These are phyloP conservation scores for Clohesyomyces aquaticus DNA, from an alignment of 495 filamentous ascomycete species.

Conservation along the genomic window DNA sequence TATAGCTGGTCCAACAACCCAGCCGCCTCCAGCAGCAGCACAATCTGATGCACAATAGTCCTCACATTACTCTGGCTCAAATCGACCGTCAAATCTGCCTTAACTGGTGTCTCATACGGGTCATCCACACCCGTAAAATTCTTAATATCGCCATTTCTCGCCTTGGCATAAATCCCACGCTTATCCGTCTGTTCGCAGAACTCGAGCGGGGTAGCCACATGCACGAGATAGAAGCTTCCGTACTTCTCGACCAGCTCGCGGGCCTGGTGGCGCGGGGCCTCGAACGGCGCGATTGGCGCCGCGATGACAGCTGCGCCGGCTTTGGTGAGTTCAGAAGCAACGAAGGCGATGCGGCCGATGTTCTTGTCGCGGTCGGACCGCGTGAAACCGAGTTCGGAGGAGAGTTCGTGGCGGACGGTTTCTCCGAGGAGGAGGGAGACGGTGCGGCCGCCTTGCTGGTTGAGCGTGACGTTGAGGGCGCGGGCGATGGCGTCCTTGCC, in stretches of 20 bases:
- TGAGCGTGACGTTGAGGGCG: constrained; percentile 93
- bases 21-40: constrained; percentile 85
- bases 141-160: constrained; percentile 90
- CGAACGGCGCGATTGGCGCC: constrained; percentile 95
- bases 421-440: constrained; percentile 94
- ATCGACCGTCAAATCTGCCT: constrained; percentile 85
- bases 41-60: constrained; percentile 94
- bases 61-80: constrained; percentile 82
- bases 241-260: constrained; percentile 82
- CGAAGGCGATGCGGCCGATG: constrained; percentile 95
- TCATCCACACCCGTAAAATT: constrained; percentile 99
- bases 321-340: constrained; percentile 89
- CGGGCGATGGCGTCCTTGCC: constrained; percentile 97
- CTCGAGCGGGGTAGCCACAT: constrained; percentile 91
- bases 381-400: constrained; percentile 93
- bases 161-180: constrained; percentile 84
- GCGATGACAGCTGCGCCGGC: constrained; percentile 95
- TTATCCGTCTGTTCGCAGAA: constrained; percentile 94
- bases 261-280: constrained; percentile 71
- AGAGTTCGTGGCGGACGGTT: constrained; percentile 90
- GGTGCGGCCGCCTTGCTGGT: constrained; percentile 95
- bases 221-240: constrained; percentile 90
- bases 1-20: constrained; percentile 73
- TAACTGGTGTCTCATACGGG: constrained; percentile 85
- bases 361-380: constrained; percentile 92